Evolutionary conservation across 768 basidiomycete species (phyloP), one percentile per base, ranked within the genome.

Genomic region (Coprinellus micaceus): DNA sequence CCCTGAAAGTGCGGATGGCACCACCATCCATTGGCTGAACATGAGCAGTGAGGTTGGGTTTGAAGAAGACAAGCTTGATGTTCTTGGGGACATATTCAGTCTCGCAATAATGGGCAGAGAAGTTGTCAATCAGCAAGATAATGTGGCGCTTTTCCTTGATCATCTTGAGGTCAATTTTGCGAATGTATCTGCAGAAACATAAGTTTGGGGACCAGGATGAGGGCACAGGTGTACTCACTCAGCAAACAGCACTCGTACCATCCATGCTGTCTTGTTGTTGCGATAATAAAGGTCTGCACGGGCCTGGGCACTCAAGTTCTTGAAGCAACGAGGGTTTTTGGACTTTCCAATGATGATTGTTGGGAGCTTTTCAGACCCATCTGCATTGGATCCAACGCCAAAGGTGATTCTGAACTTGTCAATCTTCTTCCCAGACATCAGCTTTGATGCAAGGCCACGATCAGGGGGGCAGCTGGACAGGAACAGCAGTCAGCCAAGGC

Each of bases 181-280:
- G 65, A 49, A 72, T 57, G 54, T 62, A 70, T 49, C 67, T 69
- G 46, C 4, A 13, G 12, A 37, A 17, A 6, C 6, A 11, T 45
- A 30, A n/a, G 56, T 11, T 21, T 25, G 24, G 29, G 33, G 4
- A 28, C 29, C 54, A 19, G 17, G 10, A 29, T 33, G 33, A 24
- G 11, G 21, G 28, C n/a, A 10, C 24, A 51, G 28, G 21, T 40
- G 48, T 15, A 64, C 67, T 48, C 39, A 75, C 66, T 73, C 70
- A 56, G 74, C 60, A 57, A 69, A 77, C 1, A 74, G 49, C 3
- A 57, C 57, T 15, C 58, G 24, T 43, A 65, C 75, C 75, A 77
- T 75, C 74, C 74, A 76, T 3, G 71, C 68, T 51, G 63, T 76
- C 57, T 63, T 67, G 62, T 75, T 74, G 58, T 69, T 66, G 2